These are phyloP conservation scores for Fusarium abutilonis DNA, from an alignment of 2,329 filamentous ascomycete genomes.

Conservation along the genomic window DNA sequence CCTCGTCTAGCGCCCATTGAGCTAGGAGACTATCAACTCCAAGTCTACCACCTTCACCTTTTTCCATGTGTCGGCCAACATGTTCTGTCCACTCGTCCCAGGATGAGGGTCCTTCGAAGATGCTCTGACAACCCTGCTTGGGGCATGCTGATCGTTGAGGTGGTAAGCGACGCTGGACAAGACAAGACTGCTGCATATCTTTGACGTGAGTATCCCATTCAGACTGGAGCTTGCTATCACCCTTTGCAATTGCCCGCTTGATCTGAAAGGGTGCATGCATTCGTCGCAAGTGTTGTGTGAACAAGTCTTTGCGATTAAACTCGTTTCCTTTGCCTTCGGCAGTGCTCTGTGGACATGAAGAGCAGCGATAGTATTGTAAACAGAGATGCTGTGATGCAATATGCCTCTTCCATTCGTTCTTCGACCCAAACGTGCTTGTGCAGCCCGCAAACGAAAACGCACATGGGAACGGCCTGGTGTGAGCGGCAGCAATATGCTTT, in stretches of 20 bases:
- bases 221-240: slow-evolving; percentile 66
- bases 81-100: slow-evolving; percentile 97
- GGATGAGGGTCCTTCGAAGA: slow-evolving; percentile 75
- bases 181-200: slow-evolving; percentile 78
- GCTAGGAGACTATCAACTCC: slow-evolving; percentile 67
- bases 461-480: slow-evolving; percentile 82
- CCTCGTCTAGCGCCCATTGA: slow-evolving; percentile 70
- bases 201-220: slow-evolving; percentile 74
- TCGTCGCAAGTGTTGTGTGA: slow-evolving; percentile 90
- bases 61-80: slow-evolving; percentile 88
- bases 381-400: slow-evolving; percentile 89
- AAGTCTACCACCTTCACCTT: slow-evolving; percentile 67
- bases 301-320: slow-evolving; percentile 96
- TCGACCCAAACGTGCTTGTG: slow-evolving; percentile 83
- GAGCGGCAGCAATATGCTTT: slow-evolving; percentile 74
- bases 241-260: slow-evolving; percentile 65
- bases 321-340: slow-evolving; percentile 69
- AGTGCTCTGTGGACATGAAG: slow-evolving; percentile 64
- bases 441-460: slow-evolving; percentile 88
- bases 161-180: slow-evolving; percentile 72
- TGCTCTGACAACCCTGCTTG: slow-evolving; percentile 73
- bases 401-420: slow-evolving; percentile 98
- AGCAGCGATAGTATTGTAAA: slow-evolving; percentile 71
- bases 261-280: slow-evolving; percentile 85
- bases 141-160: slow-evolving; percentile 78